phyloP scores from a whole-genome alignment of 2,329 filamentous ascomycete species.

The Leptographium wingfieldii region DNA sequence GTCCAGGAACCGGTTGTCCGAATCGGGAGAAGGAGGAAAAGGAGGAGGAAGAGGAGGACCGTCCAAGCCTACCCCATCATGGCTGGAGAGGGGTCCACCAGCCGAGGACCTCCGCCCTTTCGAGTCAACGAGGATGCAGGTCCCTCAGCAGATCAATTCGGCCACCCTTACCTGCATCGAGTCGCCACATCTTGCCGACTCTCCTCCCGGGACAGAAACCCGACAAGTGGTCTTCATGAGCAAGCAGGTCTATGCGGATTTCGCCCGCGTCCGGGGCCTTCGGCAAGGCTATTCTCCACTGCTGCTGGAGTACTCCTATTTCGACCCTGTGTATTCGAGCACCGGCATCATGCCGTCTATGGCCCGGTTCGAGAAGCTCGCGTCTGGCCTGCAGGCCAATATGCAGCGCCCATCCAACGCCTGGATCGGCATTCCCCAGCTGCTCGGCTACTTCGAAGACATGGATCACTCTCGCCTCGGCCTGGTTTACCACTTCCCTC shows the following conservation, averaged over 20 bases:
- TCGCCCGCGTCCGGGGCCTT: slow-evolving; percentile 25
- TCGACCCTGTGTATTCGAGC: slow-evolving; percentile 47
- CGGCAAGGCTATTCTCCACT: slow-evolving; percentile 40
- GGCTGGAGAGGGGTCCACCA: slow-evolving; percentile 18
- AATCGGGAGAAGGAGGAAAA: slow-evolving; percentile 4
- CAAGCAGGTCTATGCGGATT: slow-evolving; percentile 37
- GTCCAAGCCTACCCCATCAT: slow-evolving; percentile 20
- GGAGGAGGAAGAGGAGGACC: slow-evolving; percentile 8
- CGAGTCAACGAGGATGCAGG: slow-evolving; percentile 47
- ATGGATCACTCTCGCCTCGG: slow-evolving; percentile 56
- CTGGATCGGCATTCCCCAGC: slow-evolving; percentile 48
- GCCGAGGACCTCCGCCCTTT: slow-evolving; percentile 38
- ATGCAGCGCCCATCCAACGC: slow-evolving; percentile 31
- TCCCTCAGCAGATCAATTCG: slow-evolving; percentile 48
- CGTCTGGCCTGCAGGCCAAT: slow-evolving; percentile 42
- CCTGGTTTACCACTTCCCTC: slow-evolving; percentile 62
- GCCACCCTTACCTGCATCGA: slow-evolving; percentile 33
- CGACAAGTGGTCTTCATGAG: slow-evolving; percentile 39
- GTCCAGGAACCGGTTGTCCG: slow-evolving; percentile 47
- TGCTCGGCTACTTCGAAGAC: slow-evolving; percentile 65
- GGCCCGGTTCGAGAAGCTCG: slow-evolving; percentile 51
- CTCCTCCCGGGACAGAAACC: slow-evolving; percentile 16
- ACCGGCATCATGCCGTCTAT: slow-evolving; percentile 53
- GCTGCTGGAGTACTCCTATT: slow-evolving; percentile 58
- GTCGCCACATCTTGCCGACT: slow-evolving; percentile 7